These are phyloP conservation scores for Parachaetomium inaequale DNA, from an alignment of 495 filamentous ascomycete genomes.

Conservation along the genomic window DNA sequence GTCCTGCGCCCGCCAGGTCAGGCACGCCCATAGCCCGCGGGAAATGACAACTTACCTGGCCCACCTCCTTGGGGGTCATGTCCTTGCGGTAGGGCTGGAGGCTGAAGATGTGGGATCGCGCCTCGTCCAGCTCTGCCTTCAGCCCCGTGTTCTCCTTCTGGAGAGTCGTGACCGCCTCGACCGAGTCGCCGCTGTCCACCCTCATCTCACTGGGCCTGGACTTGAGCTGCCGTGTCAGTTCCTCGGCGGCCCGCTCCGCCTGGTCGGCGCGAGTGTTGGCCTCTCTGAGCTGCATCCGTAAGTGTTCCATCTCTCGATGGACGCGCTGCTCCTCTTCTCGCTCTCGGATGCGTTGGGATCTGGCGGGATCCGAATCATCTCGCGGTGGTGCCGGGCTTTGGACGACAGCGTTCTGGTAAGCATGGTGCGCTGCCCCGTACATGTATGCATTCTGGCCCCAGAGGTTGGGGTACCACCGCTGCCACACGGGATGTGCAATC, in stretches of 20 bases:
- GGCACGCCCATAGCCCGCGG: background rate
- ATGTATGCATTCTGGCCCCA: background rate
- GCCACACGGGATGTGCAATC: background rate
- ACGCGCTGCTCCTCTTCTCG: background rate
- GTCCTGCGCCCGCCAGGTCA: conserved; percentile 18
- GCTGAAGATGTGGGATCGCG: conserved; percentile 35
- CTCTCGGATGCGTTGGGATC: background rate
- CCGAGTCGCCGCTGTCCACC: background rate
- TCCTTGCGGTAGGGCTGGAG: conserved; percentile 34
- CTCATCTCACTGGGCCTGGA: background rate
- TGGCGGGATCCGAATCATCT: conserved; percentile 11
- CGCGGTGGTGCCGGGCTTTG: conserved; percentile 1
- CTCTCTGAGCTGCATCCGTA: conserved; percentile 5
- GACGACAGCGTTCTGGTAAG: background rate
- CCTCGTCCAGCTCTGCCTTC: conserved; percentile 25
- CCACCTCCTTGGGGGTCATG: conserved; percentile 29
- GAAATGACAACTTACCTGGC: conserved; percentile 20
- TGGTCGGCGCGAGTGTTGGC: conserved; percentile 19
- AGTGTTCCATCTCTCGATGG: conserved; percentile 1
- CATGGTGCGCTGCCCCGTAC: background rate
- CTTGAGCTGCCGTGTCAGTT: conserved; percentile 9
- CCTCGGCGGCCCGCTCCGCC: conserved; percentile 18
- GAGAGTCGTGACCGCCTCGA: conserved; percentile 7
- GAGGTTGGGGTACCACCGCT: background rate
- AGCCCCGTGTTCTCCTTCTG: conserved; percentile 17